Conservation (phyloP, 192 early-diverging fungal species). For the Coemansia sp. region DNA sequence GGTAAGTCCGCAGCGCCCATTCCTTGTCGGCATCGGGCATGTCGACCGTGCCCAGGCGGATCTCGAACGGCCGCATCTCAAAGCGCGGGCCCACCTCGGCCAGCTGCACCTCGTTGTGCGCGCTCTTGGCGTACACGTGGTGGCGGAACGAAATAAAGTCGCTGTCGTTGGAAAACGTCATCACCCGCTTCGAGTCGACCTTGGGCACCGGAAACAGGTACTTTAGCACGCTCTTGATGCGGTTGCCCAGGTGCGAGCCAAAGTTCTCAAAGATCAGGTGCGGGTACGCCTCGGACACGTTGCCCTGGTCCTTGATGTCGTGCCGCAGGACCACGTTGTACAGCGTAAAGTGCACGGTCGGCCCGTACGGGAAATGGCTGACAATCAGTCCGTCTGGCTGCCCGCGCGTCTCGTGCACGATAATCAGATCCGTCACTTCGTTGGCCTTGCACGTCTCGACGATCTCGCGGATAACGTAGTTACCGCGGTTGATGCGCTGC, state of each 20-base stretch:
- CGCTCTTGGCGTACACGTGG: constrained; percentile 90
- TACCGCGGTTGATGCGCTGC: constrained; percentile 96
- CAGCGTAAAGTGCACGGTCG: constrained; percentile 95
- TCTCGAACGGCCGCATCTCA: constrained; percentile 97
- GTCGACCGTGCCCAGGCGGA: constrained; percentile 93
- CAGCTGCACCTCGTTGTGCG: constrained; percentile 86
- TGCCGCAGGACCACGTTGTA: constrained; percentile 98
- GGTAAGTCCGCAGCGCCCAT: constrained; percentile 94
- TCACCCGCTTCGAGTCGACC: constrained; percentile 91
- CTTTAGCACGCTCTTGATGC: constrained; percentile 87
- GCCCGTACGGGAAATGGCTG: constrained; percentile 96
- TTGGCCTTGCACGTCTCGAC: constrained; percentile 93
- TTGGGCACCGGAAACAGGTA: constrained; percentile 98
- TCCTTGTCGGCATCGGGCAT: constrained; percentile 93
- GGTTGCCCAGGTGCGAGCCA: constrained; percentile 76
- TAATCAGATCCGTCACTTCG: constrained; percentile 94
- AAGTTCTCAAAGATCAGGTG: constrained; percentile 98
- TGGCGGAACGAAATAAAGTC: constrained; percentile 98
- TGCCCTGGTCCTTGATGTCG: constrained; percentile 95
- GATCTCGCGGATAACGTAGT: constrained; percentile 93
- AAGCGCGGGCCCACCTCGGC: constrained; percentile 98
- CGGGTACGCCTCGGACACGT: constrained; percentile 95
- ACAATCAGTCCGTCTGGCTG: constrained; percentile 96
- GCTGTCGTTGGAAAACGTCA: constrained; percentile 95
- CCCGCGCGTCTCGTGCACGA: constrained; percentile 93